These are phyloP conservation scores for Volutella citrinella DNA, from an alignment of 2,329 filamentous ascomycete genomes.

Conservation along the genomic window DNA sequence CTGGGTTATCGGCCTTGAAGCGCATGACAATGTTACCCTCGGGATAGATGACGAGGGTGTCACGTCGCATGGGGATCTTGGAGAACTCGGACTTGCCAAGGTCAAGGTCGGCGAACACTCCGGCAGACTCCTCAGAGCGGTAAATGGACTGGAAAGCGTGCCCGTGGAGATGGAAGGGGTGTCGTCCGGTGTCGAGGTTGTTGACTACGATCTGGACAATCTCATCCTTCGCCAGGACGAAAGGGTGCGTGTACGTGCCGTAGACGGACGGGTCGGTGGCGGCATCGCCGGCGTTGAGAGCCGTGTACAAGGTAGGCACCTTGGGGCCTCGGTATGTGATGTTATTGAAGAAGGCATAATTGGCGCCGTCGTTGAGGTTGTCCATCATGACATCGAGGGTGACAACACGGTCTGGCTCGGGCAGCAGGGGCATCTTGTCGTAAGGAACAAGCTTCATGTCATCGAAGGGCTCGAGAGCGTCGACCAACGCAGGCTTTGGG, in stretches of 20 bases:
- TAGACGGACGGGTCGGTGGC: constrained; percentile 61
- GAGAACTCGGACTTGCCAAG: constrained; percentile 46
- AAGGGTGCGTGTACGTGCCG: constrained; percentile 61
- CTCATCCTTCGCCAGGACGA: constrained; percentile 64
- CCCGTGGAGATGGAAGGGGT: constrained; percentile 78
- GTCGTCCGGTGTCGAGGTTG: constrained; percentile 68
- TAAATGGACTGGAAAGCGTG: constrained; percentile 69
- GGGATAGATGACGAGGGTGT: constrained; percentile 65
- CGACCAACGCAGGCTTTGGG: constrained; percentile 51
- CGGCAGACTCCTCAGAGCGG: constrained; percentile 56
- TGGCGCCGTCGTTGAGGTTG: constrained; percentile 59
- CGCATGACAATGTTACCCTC: constrained; percentile 68
- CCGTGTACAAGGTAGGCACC: constrained; percentile 78
- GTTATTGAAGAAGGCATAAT: constrained; percentile 69
- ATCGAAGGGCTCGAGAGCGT: constrained; percentile 67
- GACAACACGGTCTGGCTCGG: constrained; percentile 60
- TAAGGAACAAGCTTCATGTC: constrained; percentile 69
- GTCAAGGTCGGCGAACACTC: constrained; percentile 47
- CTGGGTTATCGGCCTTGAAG: constrained; percentile 65
- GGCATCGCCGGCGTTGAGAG: constrained; percentile 58
- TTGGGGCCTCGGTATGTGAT: constrained; percentile 72
- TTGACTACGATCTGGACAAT: constrained; percentile 76
- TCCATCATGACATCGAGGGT: constrained; percentile 62
- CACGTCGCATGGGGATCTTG: constrained; percentile 60
- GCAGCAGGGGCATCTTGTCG: constrained; percentile 60